Percentiles rank a stretch among this genome's conserved stretches.
These are phyloP conservation scores for Coniferiporia sulphurascens DNA, from an alignment of 1,284 basidiomycete genomes.

Conservation along the genomic window DNA sequence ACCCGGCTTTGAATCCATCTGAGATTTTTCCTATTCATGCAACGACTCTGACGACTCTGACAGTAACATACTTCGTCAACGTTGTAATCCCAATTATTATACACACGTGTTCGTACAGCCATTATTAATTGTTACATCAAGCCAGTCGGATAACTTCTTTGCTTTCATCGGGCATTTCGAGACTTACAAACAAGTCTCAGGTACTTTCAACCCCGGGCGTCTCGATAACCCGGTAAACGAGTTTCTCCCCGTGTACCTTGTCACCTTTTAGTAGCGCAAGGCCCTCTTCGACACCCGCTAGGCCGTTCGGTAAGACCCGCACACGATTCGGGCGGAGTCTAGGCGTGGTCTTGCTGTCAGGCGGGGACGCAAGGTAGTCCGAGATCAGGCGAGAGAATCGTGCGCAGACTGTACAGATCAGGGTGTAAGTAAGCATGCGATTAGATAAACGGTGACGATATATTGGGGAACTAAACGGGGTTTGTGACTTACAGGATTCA, in stretches of 20 bases:
- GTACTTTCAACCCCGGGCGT: slow-evolving; percentile 20
- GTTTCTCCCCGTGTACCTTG: slow-evolving; percentile 28
- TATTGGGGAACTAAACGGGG: not conserved
- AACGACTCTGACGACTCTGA: too few relatives aligned
- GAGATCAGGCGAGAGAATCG: slow-evolving; percentile 12
- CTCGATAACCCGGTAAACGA: slow-evolving; percentile 30
- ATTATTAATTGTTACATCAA: too few relatives aligned
- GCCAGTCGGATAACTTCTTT: too few relatives aligned
- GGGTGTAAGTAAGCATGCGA: not conserved
- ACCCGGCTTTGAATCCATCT: too few relatives aligned
- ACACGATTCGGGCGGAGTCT: slow-evolving; percentile 20
- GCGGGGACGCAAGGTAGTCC: not conserved
- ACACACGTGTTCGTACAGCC: too few relatives aligned
- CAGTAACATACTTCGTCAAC: too few relatives aligned
- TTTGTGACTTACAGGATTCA: slow-evolving; percentile 9
- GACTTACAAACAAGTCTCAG: too few relatives aligned
- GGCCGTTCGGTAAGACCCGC: slow-evolving; percentile 25
- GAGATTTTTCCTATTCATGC: too few relatives aligned
- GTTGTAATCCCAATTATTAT: too few relatives aligned
- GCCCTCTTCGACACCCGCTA: slow-evolving; percentile 27
- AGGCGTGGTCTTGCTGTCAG: not conserved
- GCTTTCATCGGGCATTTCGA: too few relatives aligned
- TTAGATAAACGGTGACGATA: not conserved
- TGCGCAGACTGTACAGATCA: not conserved
- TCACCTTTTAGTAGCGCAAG: slow-evolving; percentile 23